phyloP scores from a whole-genome alignment of 2,329 filamentous ascomycete species.

The Chaetomiaceae sp. region DNA sequence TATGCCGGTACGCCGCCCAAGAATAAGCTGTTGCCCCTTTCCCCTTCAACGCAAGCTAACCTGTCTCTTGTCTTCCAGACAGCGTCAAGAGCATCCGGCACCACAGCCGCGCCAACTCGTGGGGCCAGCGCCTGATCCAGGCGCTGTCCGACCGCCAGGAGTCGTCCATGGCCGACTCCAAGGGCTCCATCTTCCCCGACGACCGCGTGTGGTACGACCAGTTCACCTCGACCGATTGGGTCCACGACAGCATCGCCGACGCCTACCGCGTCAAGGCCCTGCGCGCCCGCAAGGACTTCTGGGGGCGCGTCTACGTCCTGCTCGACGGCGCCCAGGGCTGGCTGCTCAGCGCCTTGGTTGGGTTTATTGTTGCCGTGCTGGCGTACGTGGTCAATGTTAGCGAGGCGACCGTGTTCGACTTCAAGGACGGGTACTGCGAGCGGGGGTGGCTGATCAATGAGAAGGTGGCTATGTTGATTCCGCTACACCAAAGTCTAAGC shows the following conservation, averaged over 20 bases:
- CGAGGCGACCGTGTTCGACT: constrained; percentile 79
- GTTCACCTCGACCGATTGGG: constrained; percentile 96
- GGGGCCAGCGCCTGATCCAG: constrained; percentile 54
- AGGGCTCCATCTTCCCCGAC: constrained; percentile 62
- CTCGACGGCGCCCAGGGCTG: constrained; percentile 90
- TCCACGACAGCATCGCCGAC: constrained; percentile 94
- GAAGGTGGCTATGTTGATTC: constrained; percentile 34
- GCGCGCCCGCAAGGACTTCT: constrained; percentile 73
- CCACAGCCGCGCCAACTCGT: constrained; percentile 54
- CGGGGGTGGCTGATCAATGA: constrained; percentile 67
- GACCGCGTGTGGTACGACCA: constrained; percentile 98
- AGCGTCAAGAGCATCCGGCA: constrained; percentile 38
- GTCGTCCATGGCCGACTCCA: constrained; percentile 54
- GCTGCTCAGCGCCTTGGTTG: constrained; percentile 87
- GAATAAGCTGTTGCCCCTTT: not conserved
- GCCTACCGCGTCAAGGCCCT: constrained; percentile 82
- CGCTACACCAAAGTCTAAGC: not conserved
- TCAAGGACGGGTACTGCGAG: constrained; percentile 81
- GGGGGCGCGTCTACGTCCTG: constrained; percentile 67
- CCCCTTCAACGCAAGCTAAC: constrained; percentile 5
- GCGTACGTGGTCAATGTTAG: constrained; percentile 87
- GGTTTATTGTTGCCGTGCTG: constrained; percentile 73
- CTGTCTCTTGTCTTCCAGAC: constrained; percentile 26
- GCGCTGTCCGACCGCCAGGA: constrained; percentile 54
- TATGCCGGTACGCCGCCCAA: constrained; percentile 22